phyloP scores from a whole-genome alignment of 805 yeast genomes.

The Candida vartiovaarae region DNA sequence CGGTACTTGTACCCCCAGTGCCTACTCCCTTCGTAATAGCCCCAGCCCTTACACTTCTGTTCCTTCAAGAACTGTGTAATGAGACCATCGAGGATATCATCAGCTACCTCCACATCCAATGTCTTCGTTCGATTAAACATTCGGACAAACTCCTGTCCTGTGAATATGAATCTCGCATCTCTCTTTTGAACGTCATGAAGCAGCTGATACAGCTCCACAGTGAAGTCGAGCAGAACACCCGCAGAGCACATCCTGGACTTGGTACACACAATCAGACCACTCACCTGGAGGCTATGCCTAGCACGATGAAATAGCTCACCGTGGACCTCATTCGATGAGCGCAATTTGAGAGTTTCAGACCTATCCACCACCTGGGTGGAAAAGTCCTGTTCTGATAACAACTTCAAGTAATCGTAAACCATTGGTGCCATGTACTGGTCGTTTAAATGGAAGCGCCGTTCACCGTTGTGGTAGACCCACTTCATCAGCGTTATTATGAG shows the following conservation, averaged over 20 bases:
- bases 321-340: constrained; percentile 10
- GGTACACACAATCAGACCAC: constrained; percentile 19
- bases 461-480: constrained; percentile 14
- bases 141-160: background rate
- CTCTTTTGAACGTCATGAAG: background rate
- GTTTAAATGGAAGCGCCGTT: constrained; percentile 14
- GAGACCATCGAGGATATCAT: constrained; percentile 2
- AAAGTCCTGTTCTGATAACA: constrained; percentile 11
- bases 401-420: constrained; percentile 12
- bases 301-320: constrained; percentile 22
- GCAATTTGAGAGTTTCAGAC: constrained; percentile 4
- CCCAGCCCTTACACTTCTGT: too few species aligned
- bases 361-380: constrained; percentile 11
- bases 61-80: constrained; percentile 3
- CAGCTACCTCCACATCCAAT: constrained; percentile 1
- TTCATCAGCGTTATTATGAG: constrained; percentile 15
- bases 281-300: constrained; percentile 18
- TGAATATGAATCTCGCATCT: background rate
- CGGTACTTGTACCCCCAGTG: constrained; percentile 8
- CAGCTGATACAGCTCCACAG: background rate
- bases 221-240: constrained; percentile 9
- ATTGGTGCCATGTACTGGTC: constrained; percentile 9
- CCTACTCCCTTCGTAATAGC: constrained; percentile 5
- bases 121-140: constrained; percentile 3
- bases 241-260: constrained; percentile 18